A percentile compares a stretch with the other conserved stretches of the same genome.
Conservation (phyloP, 352 stramenopile genomes). For the Thalassiosira delicatula region DNA sequence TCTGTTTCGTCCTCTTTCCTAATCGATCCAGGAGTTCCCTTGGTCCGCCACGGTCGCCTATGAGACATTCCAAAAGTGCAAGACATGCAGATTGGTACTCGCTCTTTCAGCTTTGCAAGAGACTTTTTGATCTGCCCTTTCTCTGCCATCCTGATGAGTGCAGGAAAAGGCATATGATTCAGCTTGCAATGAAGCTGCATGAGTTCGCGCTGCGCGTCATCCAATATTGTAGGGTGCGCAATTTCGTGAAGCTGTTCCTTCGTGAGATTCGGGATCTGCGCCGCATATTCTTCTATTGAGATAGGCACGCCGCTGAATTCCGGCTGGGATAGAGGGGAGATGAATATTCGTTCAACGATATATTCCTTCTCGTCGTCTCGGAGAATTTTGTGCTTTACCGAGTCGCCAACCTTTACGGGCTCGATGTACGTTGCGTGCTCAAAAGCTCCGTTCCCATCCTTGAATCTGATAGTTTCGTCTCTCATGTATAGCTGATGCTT, state of each 20-base stretch:
- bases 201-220: slow-evolving; percentile 14
- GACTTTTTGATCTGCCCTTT: slow-evolving; percentile 6
- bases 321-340: too few relatives aligned
- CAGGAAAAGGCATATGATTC: slow-evolving; percentile 25
- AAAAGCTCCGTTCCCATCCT: slow-evolving; percentile 7
- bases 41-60: slow-evolving; percentile 1
- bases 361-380: too few relatives aligned
- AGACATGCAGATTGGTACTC: slow-evolving; percentile 21
- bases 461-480: slow-evolving; percentile 8
- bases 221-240: slow-evolving; percentile 4
- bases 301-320: not conserved
- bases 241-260: not conserved
- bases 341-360: too few relatives aligned
- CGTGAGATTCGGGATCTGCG: slow-evolving; percentile 4
- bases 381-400: too few relatives aligned
- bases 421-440: not conserved
- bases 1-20: slow-evolving; percentile 3
- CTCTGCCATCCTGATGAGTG: slow-evolving; percentile 19
- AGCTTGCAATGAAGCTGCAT: slow-evolving; percentile 12
- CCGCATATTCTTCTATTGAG: not conserved
- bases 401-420: too few relatives aligned
- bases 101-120: slow-evolving; percentile 9
- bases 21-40: slow-evolving; percentile 13
- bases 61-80: slow-evolving; percentile 26
- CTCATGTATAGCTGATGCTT: slow-evolving; percentile 18